Conservation (phyloP, 192 early-diverging fungal species). For the Linnemannia exigua region DNA sequence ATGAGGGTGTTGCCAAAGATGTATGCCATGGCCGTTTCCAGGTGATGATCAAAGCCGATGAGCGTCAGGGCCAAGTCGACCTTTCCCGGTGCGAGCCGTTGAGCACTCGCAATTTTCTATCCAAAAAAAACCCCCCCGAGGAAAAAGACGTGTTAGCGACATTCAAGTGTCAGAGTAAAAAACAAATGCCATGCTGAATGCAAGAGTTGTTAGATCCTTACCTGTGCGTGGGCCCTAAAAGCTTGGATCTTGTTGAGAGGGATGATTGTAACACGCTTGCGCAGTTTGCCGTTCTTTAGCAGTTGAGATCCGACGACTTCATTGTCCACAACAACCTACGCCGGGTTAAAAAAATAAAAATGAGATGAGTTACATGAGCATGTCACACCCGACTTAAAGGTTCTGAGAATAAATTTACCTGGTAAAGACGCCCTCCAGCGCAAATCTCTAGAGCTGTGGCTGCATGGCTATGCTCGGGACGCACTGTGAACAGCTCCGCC, state of each 20-base stretch:
- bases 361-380: not conserved
- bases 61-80: constrained; percentile 91
- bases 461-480: constrained; percentile 72
- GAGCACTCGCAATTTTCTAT: constrained; percentile 77
- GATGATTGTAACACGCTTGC: constrained; percentile 89
- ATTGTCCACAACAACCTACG: constrained; percentile 89
- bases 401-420: constrained; percentile 62
- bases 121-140: not conserved
- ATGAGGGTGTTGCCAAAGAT: constrained; percentile 96
- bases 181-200: not conserved
- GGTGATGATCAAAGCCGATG: constrained; percentile 83
- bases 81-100: constrained; percentile 87
- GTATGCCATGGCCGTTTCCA: constrained; percentile 89
- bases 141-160: too few relatives aligned
- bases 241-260: constrained; percentile 96
- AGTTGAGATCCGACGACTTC: constrained; percentile 88
- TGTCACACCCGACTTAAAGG: not conserved
- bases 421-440: constrained; percentile 94
- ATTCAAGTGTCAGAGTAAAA: not conserved
- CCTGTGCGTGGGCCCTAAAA: constrained; percentile 66
- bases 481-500: constrained; percentile 88
- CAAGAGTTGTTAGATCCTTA: not conserved
- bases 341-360: not conserved
- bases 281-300: constrained; percentile 82
- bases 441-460: constrained; percentile 92